These are phyloP conservation scores for Phyllosticta capitalensis DNA, from an alignment of 2,329 filamentous ascomycete genomes.

Conservation along the genomic window DNA sequence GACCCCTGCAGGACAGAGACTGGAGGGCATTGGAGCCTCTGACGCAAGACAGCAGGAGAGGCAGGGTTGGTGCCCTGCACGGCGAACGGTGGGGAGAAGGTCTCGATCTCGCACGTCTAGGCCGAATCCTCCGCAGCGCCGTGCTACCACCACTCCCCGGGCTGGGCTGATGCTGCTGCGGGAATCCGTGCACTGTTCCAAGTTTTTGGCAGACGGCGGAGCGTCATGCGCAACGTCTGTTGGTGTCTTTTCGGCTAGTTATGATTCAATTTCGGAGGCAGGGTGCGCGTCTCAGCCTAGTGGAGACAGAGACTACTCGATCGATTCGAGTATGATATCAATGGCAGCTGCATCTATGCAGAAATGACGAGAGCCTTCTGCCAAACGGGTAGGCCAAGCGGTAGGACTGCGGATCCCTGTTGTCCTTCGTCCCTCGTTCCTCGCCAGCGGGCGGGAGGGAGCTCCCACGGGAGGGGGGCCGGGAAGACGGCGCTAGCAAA, in stretches of 20 bases:
- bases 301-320: neutral
- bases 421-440: too few relatives aligned
- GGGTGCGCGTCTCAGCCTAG: neutral
- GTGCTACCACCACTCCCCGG: neutral
- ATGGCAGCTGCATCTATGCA: neutral
- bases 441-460: neutral
- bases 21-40: constrained; percentile 2
- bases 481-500: neutral
- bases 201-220: constrained; percentile 1
- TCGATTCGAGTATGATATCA: neutral
- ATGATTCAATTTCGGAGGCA: constrained; percentile 3
- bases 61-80: neutral
- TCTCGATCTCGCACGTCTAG: neutral
- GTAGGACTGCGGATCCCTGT: neutral
- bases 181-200: constrained; percentile 9
- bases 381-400: neutral
- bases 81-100: neutral
- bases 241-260: neutral
- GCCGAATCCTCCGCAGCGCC: neutral
- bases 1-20: constrained; percentile 4
- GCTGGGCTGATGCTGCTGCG: constrained; percentile 2
- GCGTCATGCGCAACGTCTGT: neutral
- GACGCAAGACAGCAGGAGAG: constrained; percentile 8
- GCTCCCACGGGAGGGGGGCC: neutral
- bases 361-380: neutral